Percentiles rank a stretch among this genome's conserved stretches.
Conservation (phyloP, 1,139 yeast genomes). For the Meyerozyma smithsonii region DNA sequence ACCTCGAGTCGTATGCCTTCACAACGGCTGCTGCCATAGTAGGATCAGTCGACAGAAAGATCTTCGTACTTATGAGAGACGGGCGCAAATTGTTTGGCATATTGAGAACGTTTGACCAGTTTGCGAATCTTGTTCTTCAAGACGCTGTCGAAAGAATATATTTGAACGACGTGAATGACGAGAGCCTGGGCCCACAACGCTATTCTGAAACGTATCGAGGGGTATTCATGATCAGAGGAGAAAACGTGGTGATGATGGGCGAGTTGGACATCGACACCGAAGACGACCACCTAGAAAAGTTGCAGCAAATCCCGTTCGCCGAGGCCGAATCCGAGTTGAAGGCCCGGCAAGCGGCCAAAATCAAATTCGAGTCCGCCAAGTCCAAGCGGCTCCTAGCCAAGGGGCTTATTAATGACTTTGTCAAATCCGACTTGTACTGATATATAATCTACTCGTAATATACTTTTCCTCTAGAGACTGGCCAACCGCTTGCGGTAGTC, state of each 20-base stretch:
- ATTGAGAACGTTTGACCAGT: conserved; percentile 92
- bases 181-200: conserved; percentile 25
- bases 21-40: conserved; percentile 96
- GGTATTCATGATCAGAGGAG: conserved; percentile 90
- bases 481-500: conserved; percentile 18
- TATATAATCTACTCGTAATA: conserved; percentile 5
- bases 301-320: conserved; percentile 56
- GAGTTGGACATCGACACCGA: conserved; percentile 89
- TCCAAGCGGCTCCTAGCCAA: conserved; percentile 45
- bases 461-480: conserved; percentile 19
- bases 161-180: conserved; percentile 28
- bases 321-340: conserved; percentile 51
- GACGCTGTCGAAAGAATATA: conserved; percentile 87
- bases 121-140: conserved; percentile 87
- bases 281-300: conserved; percentile 58
- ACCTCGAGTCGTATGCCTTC: conserved; percentile 72
- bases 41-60: conserved; percentile 87
- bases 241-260: conserved; percentile 93
- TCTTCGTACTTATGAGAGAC: conserved; percentile 82
- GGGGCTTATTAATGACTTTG: conserved; percentile 57
- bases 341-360: conserved; percentile 31
- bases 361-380: conserved; percentile 42
- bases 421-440: conserved; percentile 49
- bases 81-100: conserved; percentile 85
- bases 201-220: conserved; percentile 79